A percentile compares a stretch with the other conserved stretches of the same genome.
phyloP scores from a whole-genome alignment of 176 grass and related monocot genomes.

The Oryza glaberrima region DNA sequence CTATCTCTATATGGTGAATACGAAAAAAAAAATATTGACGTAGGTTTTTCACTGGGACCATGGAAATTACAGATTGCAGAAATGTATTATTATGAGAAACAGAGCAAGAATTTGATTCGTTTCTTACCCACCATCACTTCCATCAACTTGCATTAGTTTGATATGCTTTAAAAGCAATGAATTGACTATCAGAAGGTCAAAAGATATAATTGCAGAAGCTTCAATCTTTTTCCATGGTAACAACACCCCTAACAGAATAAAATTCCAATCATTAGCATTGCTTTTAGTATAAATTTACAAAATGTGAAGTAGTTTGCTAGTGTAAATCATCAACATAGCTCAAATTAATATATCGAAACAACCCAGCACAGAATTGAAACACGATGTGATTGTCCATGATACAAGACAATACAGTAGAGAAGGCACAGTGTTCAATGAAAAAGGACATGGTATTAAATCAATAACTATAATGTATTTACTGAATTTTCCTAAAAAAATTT shows the following conservation, averaged over 20 bases:
- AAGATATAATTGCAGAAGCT: conserved; percentile 1
- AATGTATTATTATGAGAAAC: background rate
- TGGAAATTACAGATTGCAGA: background rate
- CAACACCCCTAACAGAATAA: background rate
- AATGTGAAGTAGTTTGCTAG: conserved; percentile 7
- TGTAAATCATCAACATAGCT: background rate
- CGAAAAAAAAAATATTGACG: background rate
- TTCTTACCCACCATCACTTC: background rate
- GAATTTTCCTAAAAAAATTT: background rate
- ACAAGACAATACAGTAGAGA: background rate
- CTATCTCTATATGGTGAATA: background rate
- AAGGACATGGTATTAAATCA: background rate
- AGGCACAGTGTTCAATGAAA: background rate
- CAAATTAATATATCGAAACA: background rate
- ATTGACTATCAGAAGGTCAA: conserved; percentile 1
- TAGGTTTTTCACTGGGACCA: background rate
- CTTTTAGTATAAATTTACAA: conserved; percentile 4
- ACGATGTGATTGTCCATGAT: background rate
- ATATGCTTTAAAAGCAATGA: background rate
- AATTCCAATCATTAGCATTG: background rate
- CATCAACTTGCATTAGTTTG: conserved; percentile 5
- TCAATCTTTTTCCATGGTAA: background rate
- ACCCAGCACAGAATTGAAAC: background rate
- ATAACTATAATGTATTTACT: background rate
- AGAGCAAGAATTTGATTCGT: background rate